Conservation (phyloP, 805 yeast species). For the Ascoidea asiatica region DNA sequence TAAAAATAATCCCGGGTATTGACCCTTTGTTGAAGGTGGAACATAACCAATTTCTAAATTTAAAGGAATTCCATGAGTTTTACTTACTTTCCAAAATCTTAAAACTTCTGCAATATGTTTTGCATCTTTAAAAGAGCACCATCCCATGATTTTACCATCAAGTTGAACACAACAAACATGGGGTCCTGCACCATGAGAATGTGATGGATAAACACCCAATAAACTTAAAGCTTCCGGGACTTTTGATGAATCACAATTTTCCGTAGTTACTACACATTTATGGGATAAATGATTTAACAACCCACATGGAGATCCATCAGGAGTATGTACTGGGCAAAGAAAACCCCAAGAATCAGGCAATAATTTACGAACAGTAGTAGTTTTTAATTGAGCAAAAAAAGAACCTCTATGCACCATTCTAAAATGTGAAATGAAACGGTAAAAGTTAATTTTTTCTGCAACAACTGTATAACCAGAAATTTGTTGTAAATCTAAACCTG, state of each 20-base stretch:
- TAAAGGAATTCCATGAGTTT: conserved; percentile 61
- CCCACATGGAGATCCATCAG: conserved; percentile 99
- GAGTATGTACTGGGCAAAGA: conserved; percentile 97
- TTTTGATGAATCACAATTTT: conserved; percentile 55
- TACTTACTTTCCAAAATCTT: conserved; percentile 86
- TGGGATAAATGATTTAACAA: conserved; percentile 92
- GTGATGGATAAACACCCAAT: conserved; percentile 74
- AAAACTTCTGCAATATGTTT: conserved; percentile 76
- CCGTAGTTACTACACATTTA: conserved; percentile 79
- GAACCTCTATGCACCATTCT: conserved; percentile 99
- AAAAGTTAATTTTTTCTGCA: conserved; percentile 95
- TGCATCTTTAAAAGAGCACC: conserved; percentile 88
- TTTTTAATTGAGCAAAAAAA: conserved; percentile 94
- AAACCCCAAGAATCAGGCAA: conserved; percentile 99
- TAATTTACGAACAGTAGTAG: conserved; percentile 92
- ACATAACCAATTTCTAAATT: conserved; percentile 90
- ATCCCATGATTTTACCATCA: conserved; percentile 87
- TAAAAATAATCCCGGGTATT: conserved; percentile 88
- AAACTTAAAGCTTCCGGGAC: conserved; percentile 54
- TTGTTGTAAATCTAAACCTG: conserved; percentile 96
- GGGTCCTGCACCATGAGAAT: conserved; percentile 80
- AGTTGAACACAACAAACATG: conserved; percentile 79
- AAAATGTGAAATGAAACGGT: conserved; percentile 95
- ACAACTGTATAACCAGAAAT: conserved; percentile 97
- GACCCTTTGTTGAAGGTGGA: conserved; percentile 93